Evolutionary conservation across 805 yeast species (phyloP).

Genomic region (Sugiyamaella mastotermitis): DNA sequence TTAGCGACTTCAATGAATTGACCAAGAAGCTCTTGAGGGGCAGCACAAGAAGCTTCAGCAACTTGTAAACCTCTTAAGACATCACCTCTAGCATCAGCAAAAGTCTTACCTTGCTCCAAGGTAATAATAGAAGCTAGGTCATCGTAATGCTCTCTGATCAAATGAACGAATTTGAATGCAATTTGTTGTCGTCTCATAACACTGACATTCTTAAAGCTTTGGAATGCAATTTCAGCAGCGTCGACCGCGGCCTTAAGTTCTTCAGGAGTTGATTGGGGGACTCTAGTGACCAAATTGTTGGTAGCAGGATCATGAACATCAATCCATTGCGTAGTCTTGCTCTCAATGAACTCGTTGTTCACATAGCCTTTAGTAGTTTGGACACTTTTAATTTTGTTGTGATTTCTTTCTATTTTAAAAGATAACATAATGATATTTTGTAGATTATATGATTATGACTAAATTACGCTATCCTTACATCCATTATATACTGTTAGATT

Average conservation of each 20-base stretch:
- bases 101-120: conserved; percentile 71
- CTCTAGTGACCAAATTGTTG: conserved; percentile 54
- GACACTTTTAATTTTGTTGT: no score
- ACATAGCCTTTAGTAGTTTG: conserved; percentile 34
- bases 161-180: conserved; percentile 60
- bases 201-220: conserved; percentile 46
- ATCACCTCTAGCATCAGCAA: conserved; percentile 68
- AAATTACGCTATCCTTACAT: no score
- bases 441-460: no score
- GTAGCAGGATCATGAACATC: conserved; percentile 76
- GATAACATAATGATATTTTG: no score
- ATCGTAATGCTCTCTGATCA: conserved; percentile 61
- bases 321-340: conserved; percentile 51
- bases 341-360: conserved; percentile 45
- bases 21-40: conserved; percentile 58
- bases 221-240: conserved; percentile 58
- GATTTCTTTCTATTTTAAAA: no score
- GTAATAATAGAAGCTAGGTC: conserved; percentile 58
- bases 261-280: conserved; percentile 65
- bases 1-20: conserved; percentile 57
- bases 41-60: conserved; percentile 66
- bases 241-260: conserved; percentile 63
- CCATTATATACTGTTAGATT: no score
- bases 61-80: conserved; percentile 73
- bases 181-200: conserved; percentile 52